Evolutionary conservation across 2,329 filamentous ascomycete genomes (phyloP), one percentile per base, ranked within the genome.

Genomic region (Pseudogymnoascus sp.): DNA sequence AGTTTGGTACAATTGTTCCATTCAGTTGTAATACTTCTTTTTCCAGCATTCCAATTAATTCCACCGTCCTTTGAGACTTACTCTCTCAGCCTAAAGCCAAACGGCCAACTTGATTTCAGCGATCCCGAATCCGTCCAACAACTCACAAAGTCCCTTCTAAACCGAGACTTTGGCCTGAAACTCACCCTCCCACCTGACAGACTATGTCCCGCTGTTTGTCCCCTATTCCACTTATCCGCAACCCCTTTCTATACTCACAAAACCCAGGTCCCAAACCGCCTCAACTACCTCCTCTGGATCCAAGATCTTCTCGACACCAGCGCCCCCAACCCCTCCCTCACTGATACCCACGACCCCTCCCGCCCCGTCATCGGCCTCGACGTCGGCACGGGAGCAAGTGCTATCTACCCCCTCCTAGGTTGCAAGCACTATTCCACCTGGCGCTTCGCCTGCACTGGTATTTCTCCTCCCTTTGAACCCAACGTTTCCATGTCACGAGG

Each of bases 281-380:
- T 95, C 71, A 94, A 92, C 69, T 99, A 99, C 71, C 83, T 97
- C 18, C 76, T 92, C 7, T 97, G 92, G 91, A 76, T 97, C 1
- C 90, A 95, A 67, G 79, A 81, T 2, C 80, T 99, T 0, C 70
- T 97, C 5, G 90, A 95, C 68, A 85, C 83, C 0, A 87, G 85
- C 0, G 74, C 75, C 8, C 73, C 75, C 13, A 66, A 12, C 33
- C 73, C 60, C 74, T 57, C 60, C 2, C 70, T 76, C 62, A 67
- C 66, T 6, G 74, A 78, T 48, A 76, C 75, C 0, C 86, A 83
- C 65, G 76, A 83, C 59, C 71, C 75, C 0, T 73, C 79, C 2
- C 74, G 81, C n/a, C 74, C 78, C 39, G 76, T 90, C 2, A 71
- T 80, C 0, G 92, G 92, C 0, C 74, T 96, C 2, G 92, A 96